These are phyloP conservation scores for Tubosaeta sp. DNA, from an alignment of 768 basidiomycete genomes.

Conservation along the genomic window DNA sequence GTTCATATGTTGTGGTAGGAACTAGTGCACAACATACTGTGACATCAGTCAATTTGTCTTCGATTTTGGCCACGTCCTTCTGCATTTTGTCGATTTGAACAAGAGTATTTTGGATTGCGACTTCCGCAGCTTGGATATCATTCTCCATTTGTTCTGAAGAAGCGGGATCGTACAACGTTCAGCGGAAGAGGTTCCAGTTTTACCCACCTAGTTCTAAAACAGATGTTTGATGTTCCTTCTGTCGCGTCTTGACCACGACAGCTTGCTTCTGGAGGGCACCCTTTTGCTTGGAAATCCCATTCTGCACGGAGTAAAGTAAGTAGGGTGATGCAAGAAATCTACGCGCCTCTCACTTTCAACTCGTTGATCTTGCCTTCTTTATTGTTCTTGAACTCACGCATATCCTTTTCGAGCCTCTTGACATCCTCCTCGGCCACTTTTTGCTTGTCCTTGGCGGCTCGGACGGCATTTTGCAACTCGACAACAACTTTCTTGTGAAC, in stretches of 20 bases:
- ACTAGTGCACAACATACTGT: conserved; percentile 14
- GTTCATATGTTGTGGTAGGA: neutral
- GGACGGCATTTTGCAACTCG: conserved; percentile 53
- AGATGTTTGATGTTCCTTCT: conserved; percentile 87
- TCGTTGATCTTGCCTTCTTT: conserved; percentile 96
- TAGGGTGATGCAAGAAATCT: neutral
- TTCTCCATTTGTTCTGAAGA: conserved; percentile 27
- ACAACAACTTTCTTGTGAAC: conserved; percentile 59
- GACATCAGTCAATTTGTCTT: conserved; percentile 39
- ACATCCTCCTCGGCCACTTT: conserved; percentile 70
- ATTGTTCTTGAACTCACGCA: conserved; percentile 98
- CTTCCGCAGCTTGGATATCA: conserved; percentile 26
- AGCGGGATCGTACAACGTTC: neutral
- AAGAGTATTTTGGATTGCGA: conserved; percentile 28
- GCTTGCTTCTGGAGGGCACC: conserved; percentile 75
- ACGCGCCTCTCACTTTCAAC: conserved; percentile 60
- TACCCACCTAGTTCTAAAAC: conserved; percentile 79
- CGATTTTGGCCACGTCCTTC: conserved; percentile 60
- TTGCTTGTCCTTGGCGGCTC: conserved; percentile 71
- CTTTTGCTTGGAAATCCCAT: conserved; percentile 78
- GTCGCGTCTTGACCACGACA: conserved; percentile 75
- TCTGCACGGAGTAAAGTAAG: conserved; percentile 30
- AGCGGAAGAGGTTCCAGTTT: neutral
- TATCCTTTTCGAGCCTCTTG: conserved; percentile 90
- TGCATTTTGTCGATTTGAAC: conserved; percentile 49